Percentiles rank a stretch among this genome's conserved stretches.
phyloP scores from a whole-genome alignment of 805 yeast genomes.

The Jamesozyma spencerorum region DNA sequence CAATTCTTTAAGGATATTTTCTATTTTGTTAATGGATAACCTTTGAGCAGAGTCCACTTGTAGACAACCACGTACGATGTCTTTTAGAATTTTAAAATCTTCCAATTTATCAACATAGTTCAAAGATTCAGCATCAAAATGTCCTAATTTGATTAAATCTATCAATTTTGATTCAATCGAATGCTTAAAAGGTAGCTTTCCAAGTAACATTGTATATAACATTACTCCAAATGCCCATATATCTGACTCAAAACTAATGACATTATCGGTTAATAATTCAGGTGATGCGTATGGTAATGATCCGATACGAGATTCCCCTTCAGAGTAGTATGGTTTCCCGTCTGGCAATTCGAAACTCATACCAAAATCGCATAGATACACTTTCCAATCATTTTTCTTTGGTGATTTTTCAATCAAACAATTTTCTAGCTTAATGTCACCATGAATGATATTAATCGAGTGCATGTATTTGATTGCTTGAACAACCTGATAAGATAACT shows the following conservation, averaged over 20 bases:
- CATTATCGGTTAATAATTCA: conserved; percentile 42
- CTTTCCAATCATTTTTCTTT: conserved; percentile 21
- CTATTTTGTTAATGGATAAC: conserved; percentile 38
- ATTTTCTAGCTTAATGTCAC: conserved; percentile 77
- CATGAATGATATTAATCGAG: conserved; percentile 53
- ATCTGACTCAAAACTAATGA: conserved; percentile 57
- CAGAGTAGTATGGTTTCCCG: conserved; percentile 30
- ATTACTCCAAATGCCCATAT: conserved; percentile 88
- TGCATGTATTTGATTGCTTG: conserved; percentile 57
- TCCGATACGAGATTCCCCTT: conserved; percentile 41
- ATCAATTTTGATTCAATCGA: conserved; percentile 73
- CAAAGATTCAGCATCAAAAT: conserved; percentile 43
- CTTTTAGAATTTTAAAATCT: conserved; percentile 13
- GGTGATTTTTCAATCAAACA: conserved; percentile 46
- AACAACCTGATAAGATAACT: conserved; percentile 45
- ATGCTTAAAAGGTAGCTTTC: conserved; percentile 75
- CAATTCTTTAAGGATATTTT: background rate
- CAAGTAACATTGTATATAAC: conserved; percentile 61
- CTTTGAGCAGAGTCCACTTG: conserved; percentile 42
- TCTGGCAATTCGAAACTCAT: conserved; percentile 41
- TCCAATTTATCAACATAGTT: conserved; percentile 30
- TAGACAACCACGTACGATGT: conserved; percentile 46
- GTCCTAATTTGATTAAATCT: conserved; percentile 60
- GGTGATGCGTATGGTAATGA: conserved; percentile 92
- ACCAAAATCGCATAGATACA: conserved; percentile 82